Percentiles rank a stretch among this genome's conserved stretches.
Conservation (phyloP, 768 basidiomycete genomes). For the button mushroom (Agaricus bisporus) region DNA sequence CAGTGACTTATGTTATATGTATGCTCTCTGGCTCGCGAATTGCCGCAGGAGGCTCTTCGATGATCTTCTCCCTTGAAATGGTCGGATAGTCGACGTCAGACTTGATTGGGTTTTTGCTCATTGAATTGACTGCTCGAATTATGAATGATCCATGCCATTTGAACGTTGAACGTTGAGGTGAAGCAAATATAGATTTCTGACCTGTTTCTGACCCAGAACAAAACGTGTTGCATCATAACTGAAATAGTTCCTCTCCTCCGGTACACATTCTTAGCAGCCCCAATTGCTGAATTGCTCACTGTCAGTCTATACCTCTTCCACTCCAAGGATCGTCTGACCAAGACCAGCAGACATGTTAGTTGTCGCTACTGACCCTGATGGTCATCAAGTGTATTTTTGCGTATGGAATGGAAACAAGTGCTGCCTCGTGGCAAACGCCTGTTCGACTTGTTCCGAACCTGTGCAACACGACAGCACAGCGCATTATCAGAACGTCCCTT, state of each 20-base stretch:
- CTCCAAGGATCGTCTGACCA: background rate
- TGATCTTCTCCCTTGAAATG: no score
- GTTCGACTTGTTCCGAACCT: background rate
- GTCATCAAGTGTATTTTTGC: background rate
- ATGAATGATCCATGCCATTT: no score
- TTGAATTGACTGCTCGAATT: no score
- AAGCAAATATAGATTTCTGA: background rate
- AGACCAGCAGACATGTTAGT: background rate
- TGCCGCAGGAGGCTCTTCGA: background rate
- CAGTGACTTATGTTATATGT: background rate
- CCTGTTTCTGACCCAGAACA: background rate
- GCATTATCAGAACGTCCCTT: constrained; percentile 7
- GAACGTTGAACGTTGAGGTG: background rate
- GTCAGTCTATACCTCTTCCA: background rate
- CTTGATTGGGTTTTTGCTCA: no score
- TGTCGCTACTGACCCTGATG: background rate
- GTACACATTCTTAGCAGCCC: no score
- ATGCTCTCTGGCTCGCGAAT: background rate
- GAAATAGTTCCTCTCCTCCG: no score
- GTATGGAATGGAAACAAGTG: background rate
- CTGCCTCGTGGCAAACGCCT: constrained; percentile 9
- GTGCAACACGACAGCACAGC: constrained; percentile 7
- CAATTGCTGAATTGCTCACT: background rate
- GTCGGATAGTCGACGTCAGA: no score
- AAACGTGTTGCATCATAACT: background rate